A percentile compares a stretch with the other conserved stretches of the same genome.
These are phyloP conservation scores for Fusarium setosum DNA, from an alignment of 2,329 filamentous ascomycete genomes.

Conservation along the genomic window DNA sequence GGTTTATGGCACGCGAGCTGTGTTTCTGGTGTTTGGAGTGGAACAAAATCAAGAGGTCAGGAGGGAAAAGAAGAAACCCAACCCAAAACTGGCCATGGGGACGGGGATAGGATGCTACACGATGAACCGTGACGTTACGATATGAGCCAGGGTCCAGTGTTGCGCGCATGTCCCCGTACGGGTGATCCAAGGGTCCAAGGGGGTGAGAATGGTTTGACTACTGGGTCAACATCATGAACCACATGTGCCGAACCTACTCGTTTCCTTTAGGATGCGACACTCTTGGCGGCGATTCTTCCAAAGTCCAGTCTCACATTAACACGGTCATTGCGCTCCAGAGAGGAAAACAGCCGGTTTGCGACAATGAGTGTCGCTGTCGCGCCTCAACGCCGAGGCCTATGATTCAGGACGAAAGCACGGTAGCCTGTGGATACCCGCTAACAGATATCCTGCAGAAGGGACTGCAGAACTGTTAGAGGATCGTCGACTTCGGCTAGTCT, in stretches of 20 bases:
- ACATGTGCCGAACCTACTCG: neutral
- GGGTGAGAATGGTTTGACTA: conserved; percentile 22
- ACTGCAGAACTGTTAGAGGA: conserved; percentile 24
- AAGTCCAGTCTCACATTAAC: neutral
- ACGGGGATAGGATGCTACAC: conserved; percentile 31
- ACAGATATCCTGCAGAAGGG: conserved; percentile 16
- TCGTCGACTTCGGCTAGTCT: conserved; percentile 4
- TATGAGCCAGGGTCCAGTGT: conserved; percentile 22
- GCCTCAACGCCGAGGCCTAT: neutral
- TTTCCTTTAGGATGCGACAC: neutral
- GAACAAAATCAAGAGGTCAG: conserved; percentile 29
- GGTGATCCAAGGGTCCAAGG: conserved; percentile 31
- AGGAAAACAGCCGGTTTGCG: conserved; percentile 10
- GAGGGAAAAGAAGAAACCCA: conserved; percentile 18
- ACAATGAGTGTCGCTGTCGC: conserved; percentile 17
- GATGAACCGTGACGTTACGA: conserved; percentile 30
- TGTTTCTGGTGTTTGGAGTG: conserved; percentile 20
- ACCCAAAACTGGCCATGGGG: conserved; percentile 14
- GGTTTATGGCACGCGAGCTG: conserved; percentile 23
- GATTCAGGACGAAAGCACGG: conserved; percentile 16
- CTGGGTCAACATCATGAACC: conserved; percentile 15
- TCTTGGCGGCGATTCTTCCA: neutral
- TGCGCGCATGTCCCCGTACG: conserved; percentile 11
- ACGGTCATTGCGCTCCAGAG: neutral
- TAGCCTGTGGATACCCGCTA: conserved; percentile 21